Evolutionary conservation across 257 asterid species (phyloP).

Genomic region (Solanum habrochaites): DNA sequence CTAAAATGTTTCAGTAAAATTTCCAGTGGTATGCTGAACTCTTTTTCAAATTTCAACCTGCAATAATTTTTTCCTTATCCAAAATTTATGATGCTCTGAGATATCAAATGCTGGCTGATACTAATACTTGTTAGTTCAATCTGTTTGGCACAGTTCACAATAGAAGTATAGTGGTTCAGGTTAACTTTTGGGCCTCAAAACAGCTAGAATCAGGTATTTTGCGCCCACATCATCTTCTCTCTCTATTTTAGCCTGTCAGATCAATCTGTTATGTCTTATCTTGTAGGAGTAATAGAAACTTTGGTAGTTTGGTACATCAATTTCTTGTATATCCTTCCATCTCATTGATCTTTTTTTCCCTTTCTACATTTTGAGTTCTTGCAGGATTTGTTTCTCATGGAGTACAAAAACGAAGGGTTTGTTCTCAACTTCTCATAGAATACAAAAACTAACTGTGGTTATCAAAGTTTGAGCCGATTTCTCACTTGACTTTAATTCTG

Average conservation of each 20-base stretch:
- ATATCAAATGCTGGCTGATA: background rate
- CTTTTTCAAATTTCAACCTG: background rate
- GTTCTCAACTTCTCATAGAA: background rate
- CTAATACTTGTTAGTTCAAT: background rate
- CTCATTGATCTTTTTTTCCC: background rate
- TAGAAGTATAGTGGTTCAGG: background rate
- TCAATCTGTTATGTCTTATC: background rate
- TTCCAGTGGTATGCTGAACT: constrained; percentile 12
- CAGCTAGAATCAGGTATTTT: background rate
- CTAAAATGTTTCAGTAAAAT: constrained; percentile 56
- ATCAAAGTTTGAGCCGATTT: background rate
- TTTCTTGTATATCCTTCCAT: background rate
- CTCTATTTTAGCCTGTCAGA: background rate
- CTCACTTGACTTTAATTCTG: background rate
- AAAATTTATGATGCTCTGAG: background rate
- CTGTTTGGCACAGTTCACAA: background rate
- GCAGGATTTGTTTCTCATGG: background rate
- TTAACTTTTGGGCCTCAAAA: background rate
- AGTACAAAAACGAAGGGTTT: background rate
- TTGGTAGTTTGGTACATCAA: background rate
- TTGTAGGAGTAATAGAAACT: background rate
- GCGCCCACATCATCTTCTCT: background rate
- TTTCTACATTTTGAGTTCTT: background rate
- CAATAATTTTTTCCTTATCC: background rate
- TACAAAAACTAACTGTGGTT: background rate